Evolutionary conservation across 2,329 filamentous ascomycete species (phyloP).

Genomic region (Aspergillus proliferans): DNA sequence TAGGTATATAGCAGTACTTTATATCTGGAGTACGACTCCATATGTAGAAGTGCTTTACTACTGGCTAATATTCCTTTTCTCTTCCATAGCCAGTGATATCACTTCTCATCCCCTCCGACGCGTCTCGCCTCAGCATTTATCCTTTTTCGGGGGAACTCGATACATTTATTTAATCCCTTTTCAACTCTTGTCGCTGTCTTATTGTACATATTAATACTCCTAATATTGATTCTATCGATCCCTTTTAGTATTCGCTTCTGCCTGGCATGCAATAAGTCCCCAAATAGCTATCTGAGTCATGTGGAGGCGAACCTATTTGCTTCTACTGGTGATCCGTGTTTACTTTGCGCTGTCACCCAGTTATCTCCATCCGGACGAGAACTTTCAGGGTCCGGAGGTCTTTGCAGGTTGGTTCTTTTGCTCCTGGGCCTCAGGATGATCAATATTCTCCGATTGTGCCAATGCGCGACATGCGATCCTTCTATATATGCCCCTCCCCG

Average conservation of each 20-base stretch:
- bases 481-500: background rate
- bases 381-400: conserved; percentile 96
- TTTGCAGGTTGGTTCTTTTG: conserved; percentile 68
- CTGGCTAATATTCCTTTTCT: no score
- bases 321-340: conserved; percentile 77
- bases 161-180: background rate
- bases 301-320: conserved; percentile 86
- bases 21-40: no score
- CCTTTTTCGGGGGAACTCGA: no score
- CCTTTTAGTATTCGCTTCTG: conserved; percentile 7
- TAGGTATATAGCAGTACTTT: no score
- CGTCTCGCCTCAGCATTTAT: conserved; percentile 7
- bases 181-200: background rate
- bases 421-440: background rate
- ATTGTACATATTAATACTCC: no score
- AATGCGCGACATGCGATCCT: background rate
- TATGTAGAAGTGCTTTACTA: no score
- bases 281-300: conserved; percentile 44
- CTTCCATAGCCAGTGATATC: conserved; percentile 13
- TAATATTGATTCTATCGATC: conserved; percentile 2
- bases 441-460: background rate
- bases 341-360: conserved; percentile 93
- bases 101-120: conserved; percentile 13
- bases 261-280: background rate
- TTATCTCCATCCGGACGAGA: conserved; percentile 97